Conservation (phyloP, 805 yeast genomes). For the Ogataea polymorpha region DNA sequence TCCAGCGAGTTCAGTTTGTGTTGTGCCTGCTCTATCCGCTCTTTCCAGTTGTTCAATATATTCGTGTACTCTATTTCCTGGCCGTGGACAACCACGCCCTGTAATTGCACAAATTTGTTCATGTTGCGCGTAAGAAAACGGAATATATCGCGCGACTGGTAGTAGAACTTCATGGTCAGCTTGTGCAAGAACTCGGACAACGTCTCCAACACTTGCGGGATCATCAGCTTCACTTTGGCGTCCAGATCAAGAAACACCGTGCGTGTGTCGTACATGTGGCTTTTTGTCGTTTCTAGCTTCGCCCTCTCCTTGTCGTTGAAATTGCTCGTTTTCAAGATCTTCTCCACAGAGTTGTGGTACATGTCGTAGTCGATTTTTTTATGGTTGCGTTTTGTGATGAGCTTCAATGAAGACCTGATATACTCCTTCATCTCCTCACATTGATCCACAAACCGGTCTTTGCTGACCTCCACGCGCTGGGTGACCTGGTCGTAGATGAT, state of each 20-base stretch:
- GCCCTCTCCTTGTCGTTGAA: conserved; percentile 38
- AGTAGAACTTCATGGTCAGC: conserved; percentile 37
- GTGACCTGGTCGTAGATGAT: conserved; percentile 25
- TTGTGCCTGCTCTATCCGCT: conserved; percentile 34
- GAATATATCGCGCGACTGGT: conserved; percentile 37
- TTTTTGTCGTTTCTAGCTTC: conserved; percentile 33
- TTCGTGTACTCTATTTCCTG: conserved; percentile 27
- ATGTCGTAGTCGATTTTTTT: conserved; percentile 42
- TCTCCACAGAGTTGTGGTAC: conserved; percentile 36
- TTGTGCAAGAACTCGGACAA: conserved; percentile 49
- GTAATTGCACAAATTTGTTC: conserved; percentile 26
- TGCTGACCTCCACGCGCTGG: conserved; percentile 19
- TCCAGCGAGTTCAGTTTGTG: conserved; percentile 38
- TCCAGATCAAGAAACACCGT: conserved; percentile 36
- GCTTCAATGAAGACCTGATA: conserved; percentile 36
- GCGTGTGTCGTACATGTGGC: conserved; percentile 31
- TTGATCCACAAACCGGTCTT: conserved; percentile 32
- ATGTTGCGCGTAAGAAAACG: conserved; percentile 32
- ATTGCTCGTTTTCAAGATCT: conserved; percentile 33
- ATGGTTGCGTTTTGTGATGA: conserved; percentile 43
- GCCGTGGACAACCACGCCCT: conserved; percentile 30
- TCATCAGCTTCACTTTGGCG: conserved; percentile 37
- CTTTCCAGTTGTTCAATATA: conserved; percentile 39
- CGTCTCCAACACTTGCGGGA: conserved; percentile 45
- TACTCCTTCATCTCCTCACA: conserved; percentile 39